A percentile compares a stretch with the other conserved stretches of the same genome.
Evolutionary conservation across 805 yeast species (phyloP).

Genomic region (Helenozyma baotianmanensis): DNA sequence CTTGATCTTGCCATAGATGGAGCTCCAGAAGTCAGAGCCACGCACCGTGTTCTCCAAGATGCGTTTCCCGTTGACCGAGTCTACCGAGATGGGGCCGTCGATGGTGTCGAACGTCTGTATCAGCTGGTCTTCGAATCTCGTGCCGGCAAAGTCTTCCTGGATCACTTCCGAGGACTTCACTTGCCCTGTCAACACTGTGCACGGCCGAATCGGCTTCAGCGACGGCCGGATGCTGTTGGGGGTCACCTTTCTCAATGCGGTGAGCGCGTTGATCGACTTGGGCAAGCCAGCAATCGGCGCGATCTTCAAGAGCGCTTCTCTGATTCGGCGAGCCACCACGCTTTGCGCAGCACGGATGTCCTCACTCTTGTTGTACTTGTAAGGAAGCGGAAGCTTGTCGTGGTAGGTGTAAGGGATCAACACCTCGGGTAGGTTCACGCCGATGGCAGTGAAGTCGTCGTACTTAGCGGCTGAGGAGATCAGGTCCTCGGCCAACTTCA

Average conservation of each 20-base stretch:
- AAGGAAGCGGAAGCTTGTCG: constrained; percentile 34
- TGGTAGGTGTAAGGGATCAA: constrained; percentile 36
- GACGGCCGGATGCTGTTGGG: constrained; percentile 39
- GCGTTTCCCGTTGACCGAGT: constrained; percentile 25
- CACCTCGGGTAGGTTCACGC: constrained; percentile 39
- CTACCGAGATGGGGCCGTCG: constrained; percentile 37
- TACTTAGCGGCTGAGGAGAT: constrained; percentile 35
- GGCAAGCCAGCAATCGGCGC: constrained; percentile 83
- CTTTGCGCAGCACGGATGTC: constrained; percentile 35
- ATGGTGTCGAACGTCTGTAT: constrained; percentile 27
- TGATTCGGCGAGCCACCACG: constrained; percentile 46
- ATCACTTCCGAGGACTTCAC: constrained; percentile 35
- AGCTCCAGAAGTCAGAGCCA: constrained; percentile 68
- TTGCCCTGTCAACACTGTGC: constrained; percentile 28
- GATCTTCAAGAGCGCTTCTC: constrained; percentile 77
- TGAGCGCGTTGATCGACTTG: constrained; percentile 74
- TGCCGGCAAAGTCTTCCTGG: constrained; percentile 37
- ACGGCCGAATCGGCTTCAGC: constrained; percentile 23
- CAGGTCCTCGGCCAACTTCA: constrained; percentile 37
- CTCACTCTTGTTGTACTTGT: constrained; percentile 27
- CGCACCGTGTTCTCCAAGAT: constrained; percentile 31
- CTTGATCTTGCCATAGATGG: constrained; percentile 72
- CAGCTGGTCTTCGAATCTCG: constrained; percentile 24
- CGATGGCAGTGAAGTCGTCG: constrained; percentile 36
- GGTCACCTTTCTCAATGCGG: constrained; percentile 57